Evolutionary conservation across 164 flowering plant species (phyloP), one percentile per base, ranked within the genome.

Genomic region (Brasenia schreberi): DNA sequence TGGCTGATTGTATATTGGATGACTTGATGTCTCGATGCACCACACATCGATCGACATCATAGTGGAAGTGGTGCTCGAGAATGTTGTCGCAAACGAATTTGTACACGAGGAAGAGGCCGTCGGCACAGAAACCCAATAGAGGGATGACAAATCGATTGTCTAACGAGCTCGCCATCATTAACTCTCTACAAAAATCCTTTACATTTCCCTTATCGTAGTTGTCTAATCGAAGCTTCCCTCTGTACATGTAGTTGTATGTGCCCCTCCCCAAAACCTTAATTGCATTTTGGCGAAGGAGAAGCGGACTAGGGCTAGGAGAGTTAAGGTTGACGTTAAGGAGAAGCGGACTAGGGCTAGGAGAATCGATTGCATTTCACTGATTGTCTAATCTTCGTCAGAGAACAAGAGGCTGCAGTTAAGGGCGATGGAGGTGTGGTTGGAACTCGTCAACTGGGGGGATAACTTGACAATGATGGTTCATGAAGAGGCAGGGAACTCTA

Each of bases 11-110:
- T 23, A 92, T 90, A 71, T 92, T 92, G 11, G 98, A 90, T 17
- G 98, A 96, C 45, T 92, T 92, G 58, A 92, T 88, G 69, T 92
- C 98, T 73, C 98, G 85, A 65, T 90, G 98, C 77, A 92, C 90
- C 71, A 85, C 82, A 76, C 96, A 90, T 84, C 80, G 84, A n/a
- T 85, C 93, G 3, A 85, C 84, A 66, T 90, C 96, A 73, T 79
- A 81, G 64, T 92, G 98, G 42, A 92, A 77, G 68, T 87, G 87
- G 64, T 75, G 82, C 76, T 88, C 96, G 62, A 92, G 77, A 79
- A 89, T 92, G 68, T 96, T 96, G 63, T 91, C 5, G 98, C n/a
- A 89, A 7, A 92, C 91, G 70, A 78, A 90, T 65, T 81, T 89
- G 80, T 92, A 89, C 6, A 92, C 90, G 80, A 92, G 78, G 75